Evolutionary conservation across 768 basidiomycete species (phyloP).

Genomic region (Agaricus blazei): DNA sequence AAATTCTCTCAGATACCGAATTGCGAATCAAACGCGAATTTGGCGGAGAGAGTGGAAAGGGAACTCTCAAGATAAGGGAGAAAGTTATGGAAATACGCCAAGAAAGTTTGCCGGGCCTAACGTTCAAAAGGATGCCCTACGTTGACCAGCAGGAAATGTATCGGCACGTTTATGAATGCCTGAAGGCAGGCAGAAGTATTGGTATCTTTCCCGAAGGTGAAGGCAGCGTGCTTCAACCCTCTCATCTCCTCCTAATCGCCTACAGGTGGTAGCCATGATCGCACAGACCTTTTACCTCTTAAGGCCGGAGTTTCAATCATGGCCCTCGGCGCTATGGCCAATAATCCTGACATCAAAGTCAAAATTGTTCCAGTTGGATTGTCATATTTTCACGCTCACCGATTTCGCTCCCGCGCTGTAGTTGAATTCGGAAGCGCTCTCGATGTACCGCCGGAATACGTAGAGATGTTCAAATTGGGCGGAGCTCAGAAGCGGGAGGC

Average conservation of each 20-base stretch:
- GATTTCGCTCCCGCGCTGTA: conserved; percentile 94
- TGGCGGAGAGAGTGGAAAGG: conserved; percentile 73
- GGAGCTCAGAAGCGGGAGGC: conserved; percentile 87
- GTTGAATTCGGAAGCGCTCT: conserved; percentile 93
- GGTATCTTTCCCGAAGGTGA: conserved; percentile 98
- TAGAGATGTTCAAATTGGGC: conserved; percentile 88
- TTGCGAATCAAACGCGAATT: conserved; percentile 85
- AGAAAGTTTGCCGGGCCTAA: conserved; percentile 55
- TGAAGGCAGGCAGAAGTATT: conserved; percentile 85
- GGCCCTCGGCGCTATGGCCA: conserved; percentile 97
- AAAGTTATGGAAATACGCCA: conserved; percentile 54
- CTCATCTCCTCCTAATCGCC: not conserved
- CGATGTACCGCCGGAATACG: conserved; percentile 84
- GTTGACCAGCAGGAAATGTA: conserved; percentile 97
- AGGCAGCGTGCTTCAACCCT: not conserved
- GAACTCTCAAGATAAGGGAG: conserved; percentile 62
- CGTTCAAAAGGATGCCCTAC: conserved; percentile 81
- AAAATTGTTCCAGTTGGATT: conserved; percentile 87
- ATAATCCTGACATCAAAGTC: conserved; percentile 78
- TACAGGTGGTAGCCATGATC: conserved; percentile 96
- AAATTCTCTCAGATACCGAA: conserved; percentile 86
- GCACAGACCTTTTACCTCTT: conserved; percentile 90
- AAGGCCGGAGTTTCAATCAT: conserved; percentile 98
- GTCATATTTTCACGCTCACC: conserved; percentile 72
- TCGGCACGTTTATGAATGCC: conserved; percentile 80